Percentiles rank a stretch among this genome's conserved stretches.
These are phyloP conservation scores for Blastobotrys buckinghamii DNA, from an alignment of 1,139 yeast genomes.

Conservation along the genomic window DNA sequence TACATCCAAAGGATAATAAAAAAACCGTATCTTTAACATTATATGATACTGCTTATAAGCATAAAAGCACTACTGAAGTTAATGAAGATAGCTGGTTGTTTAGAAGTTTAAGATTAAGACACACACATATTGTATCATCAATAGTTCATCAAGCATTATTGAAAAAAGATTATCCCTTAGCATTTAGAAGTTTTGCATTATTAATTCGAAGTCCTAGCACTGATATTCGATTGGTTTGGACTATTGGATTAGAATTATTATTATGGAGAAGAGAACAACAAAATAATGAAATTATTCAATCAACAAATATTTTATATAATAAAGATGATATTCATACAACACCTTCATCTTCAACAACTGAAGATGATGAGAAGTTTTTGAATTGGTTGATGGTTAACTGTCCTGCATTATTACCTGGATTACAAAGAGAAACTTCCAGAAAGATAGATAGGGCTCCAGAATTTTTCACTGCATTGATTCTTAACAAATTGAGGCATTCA, in stretches of 20 bases:
- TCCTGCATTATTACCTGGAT: slow-evolving; percentile 12
- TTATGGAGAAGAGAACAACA: slow-evolving; percentile 24
- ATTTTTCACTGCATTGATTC: slow-evolving; percentile 19
- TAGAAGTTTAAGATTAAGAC: slow-evolving; percentile 22
- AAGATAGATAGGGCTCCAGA: slow-evolving; percentile 20
- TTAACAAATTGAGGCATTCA: slow-evolving; percentile 21
- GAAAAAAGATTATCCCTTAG: slow-evolving; percentile 38
- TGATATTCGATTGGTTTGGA: slow-evolving; percentile 44
- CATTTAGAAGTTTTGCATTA: slow-evolving; percentile 40
- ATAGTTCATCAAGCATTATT: slow-evolving; percentile 30
- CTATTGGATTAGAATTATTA: slow-evolving; percentile 39
- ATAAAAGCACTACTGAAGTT: not conserved
- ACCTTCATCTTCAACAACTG: slow-evolving; percentile 7
- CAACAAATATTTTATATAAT: slow-evolving; percentile 3
- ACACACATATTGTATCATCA: slow-evolving; percentile 19
- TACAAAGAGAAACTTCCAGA: slow-evolving; percentile 8
- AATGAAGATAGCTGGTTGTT: slow-evolving; percentile 13
- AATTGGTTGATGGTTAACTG: slow-evolving; percentile 27
- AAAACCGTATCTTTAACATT: slow-evolving; percentile 4
- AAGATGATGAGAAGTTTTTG: slow-evolving; percentile 26
- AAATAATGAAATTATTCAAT: not conserved
- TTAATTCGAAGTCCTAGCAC: slow-evolving; percentile 38
- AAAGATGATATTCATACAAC: slow-evolving; percentile 18
- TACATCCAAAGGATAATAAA: slow-evolving; percentile 1
- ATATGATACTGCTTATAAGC: slow-evolving; percentile 7